Base-by-base conservation (phyloP, 2,329 filamentous ascomycete species). In the Juglanconis oblonga region DNA sequence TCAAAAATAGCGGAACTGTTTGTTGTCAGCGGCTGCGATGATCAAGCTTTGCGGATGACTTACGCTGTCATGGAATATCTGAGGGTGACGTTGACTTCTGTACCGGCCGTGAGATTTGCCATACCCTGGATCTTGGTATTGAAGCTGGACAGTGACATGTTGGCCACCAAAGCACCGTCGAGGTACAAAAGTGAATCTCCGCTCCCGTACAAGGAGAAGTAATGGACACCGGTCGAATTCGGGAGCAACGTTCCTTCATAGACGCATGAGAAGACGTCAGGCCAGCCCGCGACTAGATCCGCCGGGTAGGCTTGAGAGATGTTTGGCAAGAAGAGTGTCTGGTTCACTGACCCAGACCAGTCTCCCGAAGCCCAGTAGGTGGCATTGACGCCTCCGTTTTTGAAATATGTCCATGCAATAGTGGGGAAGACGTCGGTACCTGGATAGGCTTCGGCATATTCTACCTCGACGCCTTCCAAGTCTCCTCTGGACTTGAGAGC, bases 131-230 rank as follows among this genome's bases (percentile, higher is more conserved):
- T 58, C 24, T 56, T 63, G 50, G 57, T 64, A 8, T 55, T 60
- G 31, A 65, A 64, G 45, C 64, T 65, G 40, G 57, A 54, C 47
- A 49, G 52, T 6, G 58, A 58, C 62, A 65, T 64, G 47, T 61
- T 64, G 8, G 63, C 62, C 31, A 63, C 53, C 31, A 62, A 50
- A 10, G 52, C 36, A 14, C 53, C 52, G 31, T 61, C 44, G n/a
- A 64, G 24, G 29, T 63, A 64, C 31, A 65, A 55, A 3, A 61
- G 42, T 24, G 64, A 59, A 31, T 59, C 59, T 17, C 62, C 64
- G 29, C 63, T 53, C 32, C 64, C 64, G 9, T 50, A 57, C 11
- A 65, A 35, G 0, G 62, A 64, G 44, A 65, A 64, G 35, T 65
- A 51, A 42, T 64, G 56, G 5, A 56, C 38, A 3, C 64, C 62